Percentiles rank a stretch among this genome's conserved stretches.
Evolutionary conservation across 2,329 filamentous ascomycete genomes (phyloP).

Genomic region (Dactylellina sp.): DNA sequence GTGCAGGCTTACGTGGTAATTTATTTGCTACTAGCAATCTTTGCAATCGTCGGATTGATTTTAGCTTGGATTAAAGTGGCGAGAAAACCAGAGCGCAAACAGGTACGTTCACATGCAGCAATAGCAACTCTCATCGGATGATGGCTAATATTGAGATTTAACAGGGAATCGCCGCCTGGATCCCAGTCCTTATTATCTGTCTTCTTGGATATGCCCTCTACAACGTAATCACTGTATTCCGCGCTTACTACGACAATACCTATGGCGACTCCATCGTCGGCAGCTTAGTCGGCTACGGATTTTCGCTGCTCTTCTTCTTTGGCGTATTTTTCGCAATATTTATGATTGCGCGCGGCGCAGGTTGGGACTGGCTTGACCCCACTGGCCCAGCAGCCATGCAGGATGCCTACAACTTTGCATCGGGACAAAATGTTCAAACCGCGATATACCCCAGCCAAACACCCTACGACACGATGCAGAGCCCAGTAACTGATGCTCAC

Average conservation of each 20-base stretch:
- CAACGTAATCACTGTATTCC: constrained; percentile 24
- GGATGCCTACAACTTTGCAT: constrained; percentile 11
- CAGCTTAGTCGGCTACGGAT: constrained; percentile 23
- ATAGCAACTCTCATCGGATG: background rate
- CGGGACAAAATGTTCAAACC: background rate
- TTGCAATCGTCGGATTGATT: constrained; percentile 29
- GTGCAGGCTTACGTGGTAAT: constrained; percentile 27
- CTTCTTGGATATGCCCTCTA: constrained; percentile 37
- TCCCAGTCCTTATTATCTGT: constrained; percentile 29
- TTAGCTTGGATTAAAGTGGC: constrained; percentile 23
- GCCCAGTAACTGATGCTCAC: constrained; percentile 8
- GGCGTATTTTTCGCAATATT: constrained; percentile 39
- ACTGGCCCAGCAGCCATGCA: constrained; percentile 6
- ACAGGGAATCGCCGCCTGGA: constrained; percentile 43
- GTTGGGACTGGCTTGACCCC: constrained; percentile 44
- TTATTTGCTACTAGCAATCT: constrained; percentile 12
- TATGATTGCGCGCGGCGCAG: constrained; percentile 35
- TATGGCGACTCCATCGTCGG: background rate
- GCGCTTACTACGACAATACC: constrained; percentile 10
- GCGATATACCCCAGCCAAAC: constrained; percentile 4
- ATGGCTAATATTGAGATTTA: constrained; percentile 7
- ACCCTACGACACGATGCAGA: constrained; percentile 37
- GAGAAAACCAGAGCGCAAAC: constrained; percentile 26
- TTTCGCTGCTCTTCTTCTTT: constrained; percentile 38
- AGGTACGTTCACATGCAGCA: constrained; percentile 4